Evolutionary conservation across 2,329 filamentous ascomycete genomes (phyloP).

Genomic region (Ophiocordyceps australis): DNA sequence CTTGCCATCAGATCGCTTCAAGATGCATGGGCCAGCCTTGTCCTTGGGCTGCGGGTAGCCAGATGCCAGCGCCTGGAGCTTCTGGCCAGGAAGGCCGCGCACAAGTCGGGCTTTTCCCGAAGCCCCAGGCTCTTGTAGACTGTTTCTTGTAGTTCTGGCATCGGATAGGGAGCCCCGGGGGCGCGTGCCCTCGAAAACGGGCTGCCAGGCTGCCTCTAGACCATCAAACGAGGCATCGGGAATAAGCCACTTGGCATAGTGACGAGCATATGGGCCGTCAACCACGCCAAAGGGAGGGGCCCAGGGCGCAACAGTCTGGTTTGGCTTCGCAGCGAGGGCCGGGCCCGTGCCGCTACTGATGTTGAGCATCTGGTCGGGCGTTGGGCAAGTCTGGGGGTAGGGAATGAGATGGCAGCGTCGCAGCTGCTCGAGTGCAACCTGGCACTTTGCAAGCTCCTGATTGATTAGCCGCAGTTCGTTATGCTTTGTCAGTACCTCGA

Average conservation of each 20-base stretch:
- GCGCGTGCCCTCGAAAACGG: slow-evolving; percentile 19
- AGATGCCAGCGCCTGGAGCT: slow-evolving; percentile 49
- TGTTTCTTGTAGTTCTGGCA: slow-evolving; percentile 65
- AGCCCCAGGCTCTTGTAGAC: slow-evolving; percentile 25
- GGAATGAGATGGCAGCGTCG: slow-evolving; percentile 84
- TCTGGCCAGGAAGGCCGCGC: slow-evolving; percentile 35
- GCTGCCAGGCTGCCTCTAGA: slow-evolving; percentile 26
- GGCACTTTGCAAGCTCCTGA: slow-evolving; percentile 90
- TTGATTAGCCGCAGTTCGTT: slow-evolving; percentile 87
- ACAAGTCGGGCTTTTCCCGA: slow-evolving; percentile 29
- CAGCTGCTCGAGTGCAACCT: slow-evolving; percentile 82
- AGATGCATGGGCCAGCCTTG: slow-evolving; percentile 64
- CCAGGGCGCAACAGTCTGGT: slow-evolving; percentile 52
- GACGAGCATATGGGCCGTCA: slow-evolving; percentile 82
- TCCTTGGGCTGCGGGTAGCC: slow-evolving; percentile 61
- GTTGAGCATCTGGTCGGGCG: slow-evolving; percentile 47
- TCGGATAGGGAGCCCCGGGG: slow-evolving; percentile 33
- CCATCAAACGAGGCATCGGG: slow-evolving; percentile 78
- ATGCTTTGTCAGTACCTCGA: slow-evolving; percentile 88
- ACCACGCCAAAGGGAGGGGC: slow-evolving; percentile 80
- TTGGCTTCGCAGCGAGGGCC: slow-evolving; percentile 41
- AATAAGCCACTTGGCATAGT: slow-evolving; percentile 92
- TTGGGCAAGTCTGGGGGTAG: slow-evolving; percentile 55
- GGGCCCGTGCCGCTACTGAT: slow-evolving; percentile 60
- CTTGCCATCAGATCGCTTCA: slow-evolving; percentile 72